Conservation (phyloP, 106 monocot species). For the Acorus gramineus region DNA sequence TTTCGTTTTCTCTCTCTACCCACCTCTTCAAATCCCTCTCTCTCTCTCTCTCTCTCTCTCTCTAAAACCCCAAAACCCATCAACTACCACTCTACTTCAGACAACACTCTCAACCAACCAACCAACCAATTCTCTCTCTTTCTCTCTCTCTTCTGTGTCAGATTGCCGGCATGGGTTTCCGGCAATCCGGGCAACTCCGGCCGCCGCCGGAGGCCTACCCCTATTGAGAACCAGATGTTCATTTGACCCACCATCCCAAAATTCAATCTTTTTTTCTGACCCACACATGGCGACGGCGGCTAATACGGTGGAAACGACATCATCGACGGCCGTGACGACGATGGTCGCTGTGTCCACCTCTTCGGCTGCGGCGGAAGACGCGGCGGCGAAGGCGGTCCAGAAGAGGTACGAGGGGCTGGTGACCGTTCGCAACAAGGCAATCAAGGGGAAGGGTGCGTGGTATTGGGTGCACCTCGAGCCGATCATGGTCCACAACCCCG, state of each 20-base stretch:
- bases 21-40: background rate
- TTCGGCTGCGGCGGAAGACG: slow-evolving; percentile 25
- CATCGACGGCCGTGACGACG: background rate
- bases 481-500: slow-evolving; percentile 37
- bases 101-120: too few species aligned
- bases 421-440: slow-evolving; percentile 59
- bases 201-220: background rate
- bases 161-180: background rate
- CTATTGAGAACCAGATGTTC: too few species aligned
- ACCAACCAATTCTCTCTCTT: too few species aligned
- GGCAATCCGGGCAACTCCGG: background rate
- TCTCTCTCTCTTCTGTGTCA: background rate
- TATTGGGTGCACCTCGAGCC: slow-evolving; percentile 94
- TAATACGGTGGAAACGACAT: slow-evolving; percentile 3
- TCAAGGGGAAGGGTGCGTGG: slow-evolving; percentile 95
- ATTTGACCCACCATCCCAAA: too few species aligned
- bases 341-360: background rate
- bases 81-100: too few species aligned
- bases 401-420: slow-evolving; percentile 71
- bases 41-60: too few species aligned
- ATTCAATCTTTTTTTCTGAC: too few species aligned
- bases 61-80: too few species aligned
- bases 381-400: slow-evolving; percentile 30
- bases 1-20: slow-evolving; percentile 1
- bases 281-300: slow-evolving; percentile 6